A percentile compares a stretch with the other conserved stretches of the same genome.
Evolutionary conservation across 2,329 filamentous ascomycete species (phyloP).

Genomic region (Sporothrix mexicana): DNA sequence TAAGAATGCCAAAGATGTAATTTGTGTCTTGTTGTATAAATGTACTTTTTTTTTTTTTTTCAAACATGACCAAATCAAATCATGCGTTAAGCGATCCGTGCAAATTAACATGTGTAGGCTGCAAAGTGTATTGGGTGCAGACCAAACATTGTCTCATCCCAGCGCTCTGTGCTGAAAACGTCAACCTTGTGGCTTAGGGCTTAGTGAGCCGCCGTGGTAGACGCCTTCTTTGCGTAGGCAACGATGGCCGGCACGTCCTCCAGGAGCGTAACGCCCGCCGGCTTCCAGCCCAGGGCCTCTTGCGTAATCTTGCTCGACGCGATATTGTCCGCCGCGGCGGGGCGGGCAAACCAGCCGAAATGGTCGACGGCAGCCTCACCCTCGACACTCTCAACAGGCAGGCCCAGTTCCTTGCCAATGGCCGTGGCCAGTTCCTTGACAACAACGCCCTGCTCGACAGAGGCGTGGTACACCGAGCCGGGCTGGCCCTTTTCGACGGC

Average conservation of each 20-base stretch:
- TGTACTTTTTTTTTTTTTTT: no score
- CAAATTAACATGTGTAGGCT: no score
- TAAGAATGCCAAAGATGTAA: no score
- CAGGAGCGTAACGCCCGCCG: conserved; percentile 27
- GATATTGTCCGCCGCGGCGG: conserved; percentile 41
- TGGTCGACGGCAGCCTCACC: conserved; percentile 42
- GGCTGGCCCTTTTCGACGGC: conserved; percentile 47
- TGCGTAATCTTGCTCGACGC: conserved; percentile 47
- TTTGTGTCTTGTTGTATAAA: no score
- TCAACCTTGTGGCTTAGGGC: no score
- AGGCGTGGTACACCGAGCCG: conserved; percentile 47
- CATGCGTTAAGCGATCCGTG: no score
- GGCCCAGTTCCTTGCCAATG: conserved; percentile 45
- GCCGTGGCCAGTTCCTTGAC: conserved; percentile 46
- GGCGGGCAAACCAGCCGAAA: conserved; percentile 39
- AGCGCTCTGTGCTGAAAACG: no score
- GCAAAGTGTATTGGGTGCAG: no score
- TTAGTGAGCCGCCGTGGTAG: not conserved
- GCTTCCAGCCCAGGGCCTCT: conserved; percentile 47
- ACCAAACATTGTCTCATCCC: no score
- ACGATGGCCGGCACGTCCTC: conserved; percentile 30
- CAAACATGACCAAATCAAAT: no score
- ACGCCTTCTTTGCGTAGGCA: not conserved
- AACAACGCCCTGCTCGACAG: conserved; percentile 45
- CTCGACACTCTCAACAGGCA: conserved; percentile 43